These are phyloP conservation scores for Beauveria bassiana DNA, from an alignment of 2,329 filamentous ascomycete genomes.

Conservation along the genomic window DNA sequence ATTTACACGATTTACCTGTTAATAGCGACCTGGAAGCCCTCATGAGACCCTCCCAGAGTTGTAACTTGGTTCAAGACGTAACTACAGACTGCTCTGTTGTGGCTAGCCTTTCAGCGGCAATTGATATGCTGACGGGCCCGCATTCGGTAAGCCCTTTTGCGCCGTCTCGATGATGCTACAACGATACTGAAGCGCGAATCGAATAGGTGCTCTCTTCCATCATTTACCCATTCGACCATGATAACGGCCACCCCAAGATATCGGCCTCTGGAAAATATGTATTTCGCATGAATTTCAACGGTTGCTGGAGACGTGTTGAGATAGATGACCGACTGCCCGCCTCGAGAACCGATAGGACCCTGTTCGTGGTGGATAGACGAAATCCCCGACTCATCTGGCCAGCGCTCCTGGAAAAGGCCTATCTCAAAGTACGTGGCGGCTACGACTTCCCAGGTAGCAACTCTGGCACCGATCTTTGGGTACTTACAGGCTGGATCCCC, in stretches of 20 bases:
- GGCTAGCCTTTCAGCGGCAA: conserved; percentile 80
- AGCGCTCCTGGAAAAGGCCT: conserved; percentile 89
- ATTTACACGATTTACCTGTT: conserved; percentile 46
- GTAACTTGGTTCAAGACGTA: conserved; percentile 89
- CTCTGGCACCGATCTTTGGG: conserved; percentile 89
- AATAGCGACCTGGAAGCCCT: conserved; percentile 29
- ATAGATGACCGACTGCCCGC: conserved; percentile 84
- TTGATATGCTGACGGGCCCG: conserved; percentile 60
- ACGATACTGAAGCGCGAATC: not conserved
- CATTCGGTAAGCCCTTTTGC: conserved; percentile 45
- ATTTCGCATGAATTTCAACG: conserved; percentile 91
- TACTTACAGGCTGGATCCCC: conserved; percentile 91
- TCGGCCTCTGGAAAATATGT: conserved; percentile 85
- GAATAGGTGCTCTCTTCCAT: conserved; percentile 60
- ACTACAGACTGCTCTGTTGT: conserved; percentile 97
- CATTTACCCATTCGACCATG: conserved; percentile 66
- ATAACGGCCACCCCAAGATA: conserved; percentile 47
- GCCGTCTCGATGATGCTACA: not conserved
- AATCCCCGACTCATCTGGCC: conserved; percentile 85
- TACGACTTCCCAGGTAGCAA: conserved; percentile 98
- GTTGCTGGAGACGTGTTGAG: conserved; percentile 76
- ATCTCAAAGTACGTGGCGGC: conserved; percentile 87
- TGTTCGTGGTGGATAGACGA: conserved; percentile 81
- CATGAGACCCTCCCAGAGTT: conserved; percentile 50
- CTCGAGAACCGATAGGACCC: conserved; percentile 63